Base-by-base conservation (phyloP, 352 stramenopile genomes). In the Phytophthora vignae region DNA sequence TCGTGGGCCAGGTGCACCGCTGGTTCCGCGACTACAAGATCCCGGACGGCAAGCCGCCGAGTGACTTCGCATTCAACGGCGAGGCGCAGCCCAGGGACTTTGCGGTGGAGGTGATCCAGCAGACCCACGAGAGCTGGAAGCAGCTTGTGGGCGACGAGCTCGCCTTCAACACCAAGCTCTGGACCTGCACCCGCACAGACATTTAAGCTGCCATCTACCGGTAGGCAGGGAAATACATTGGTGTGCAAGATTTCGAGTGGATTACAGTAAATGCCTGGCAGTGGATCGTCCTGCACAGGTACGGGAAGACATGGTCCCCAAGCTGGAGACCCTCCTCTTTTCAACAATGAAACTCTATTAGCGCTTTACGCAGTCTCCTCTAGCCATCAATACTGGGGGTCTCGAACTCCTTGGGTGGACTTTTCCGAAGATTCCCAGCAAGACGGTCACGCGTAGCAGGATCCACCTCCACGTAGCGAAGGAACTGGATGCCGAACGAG, bases 1-100 rank as follows among this genome's bases (percentile, higher is more conserved):
- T 85, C 14, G 82, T 98, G 25, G 55, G 75, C 4, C 62, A 86
- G 19, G 79, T 93, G 56, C 86, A 97, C 69, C 93, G 96, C 76
- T 99, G 98, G 98, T 99, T 99, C 86, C 87, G 98, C 55, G 98
- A 99, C 95, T 99, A 99, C 90, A 99, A 99, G 87, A 99, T 99
- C 64, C 98, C 98, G 17, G 98, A 99, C 83, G 98, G 98, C 59
- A 99, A 99, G 87, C 97, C 97, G 14, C 85, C 98, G 17, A 99
- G 99, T 83, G 88, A 90, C 54, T 99, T 99, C 81, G 98, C 98
- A 58, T 99, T 99, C 64, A 94, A 98, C 59, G 98, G 99, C 46
- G 88, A 98, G 70, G 97, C 90, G 64, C 93, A 91, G 70, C 59
- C 85, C 9, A 79, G 73, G 17, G 85, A 94, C 22, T 98, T 97